Conservation (phyloP, 768 basidiomycete species). For the Trametopsis cervina region DNA sequence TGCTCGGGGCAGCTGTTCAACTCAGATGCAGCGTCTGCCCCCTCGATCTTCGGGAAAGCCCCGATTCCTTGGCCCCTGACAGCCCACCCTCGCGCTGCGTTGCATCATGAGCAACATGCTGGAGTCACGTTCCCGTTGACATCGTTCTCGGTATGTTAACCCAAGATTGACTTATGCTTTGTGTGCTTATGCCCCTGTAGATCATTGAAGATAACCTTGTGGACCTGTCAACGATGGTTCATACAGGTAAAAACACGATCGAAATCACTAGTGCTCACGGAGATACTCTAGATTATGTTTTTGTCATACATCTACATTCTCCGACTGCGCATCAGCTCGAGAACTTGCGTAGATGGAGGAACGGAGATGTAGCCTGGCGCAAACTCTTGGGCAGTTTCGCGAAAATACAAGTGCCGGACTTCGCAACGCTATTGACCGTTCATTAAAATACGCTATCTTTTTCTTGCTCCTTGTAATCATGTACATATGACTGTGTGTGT, state of each 20-base stretch:
- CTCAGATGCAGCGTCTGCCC: background rate
- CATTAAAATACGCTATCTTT: too few relatives aligned
- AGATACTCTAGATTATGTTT: constrained; percentile 13
- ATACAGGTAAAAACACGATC: constrained; percentile 12
- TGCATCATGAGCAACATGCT: background rate
- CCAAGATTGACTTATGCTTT: background rate
- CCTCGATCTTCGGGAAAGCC: background rate
- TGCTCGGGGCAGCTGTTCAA: background rate
- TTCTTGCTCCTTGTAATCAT: too few relatives aligned
- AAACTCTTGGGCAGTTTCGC: background rate
- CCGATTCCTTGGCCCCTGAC: background rate
- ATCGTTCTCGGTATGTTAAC: background rate
- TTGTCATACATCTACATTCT: constrained; percentile 13
- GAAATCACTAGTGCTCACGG: constrained; percentile 2
- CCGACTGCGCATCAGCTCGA: constrained; percentile 11
- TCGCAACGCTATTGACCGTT: too few relatives aligned
- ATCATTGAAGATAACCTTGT: background rate
- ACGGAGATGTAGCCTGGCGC: background rate
- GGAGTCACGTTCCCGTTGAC: background rate
- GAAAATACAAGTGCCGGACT: background rate
- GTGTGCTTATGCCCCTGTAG: background rate
- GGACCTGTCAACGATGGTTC: background rate
- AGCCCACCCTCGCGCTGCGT: background rate
- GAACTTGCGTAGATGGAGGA: background rate
- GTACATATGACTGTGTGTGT: too few relatives aligned